Base-by-base conservation (phyloP, 140 eudicot genomes). In the Stevia rebaudiana region DNA sequence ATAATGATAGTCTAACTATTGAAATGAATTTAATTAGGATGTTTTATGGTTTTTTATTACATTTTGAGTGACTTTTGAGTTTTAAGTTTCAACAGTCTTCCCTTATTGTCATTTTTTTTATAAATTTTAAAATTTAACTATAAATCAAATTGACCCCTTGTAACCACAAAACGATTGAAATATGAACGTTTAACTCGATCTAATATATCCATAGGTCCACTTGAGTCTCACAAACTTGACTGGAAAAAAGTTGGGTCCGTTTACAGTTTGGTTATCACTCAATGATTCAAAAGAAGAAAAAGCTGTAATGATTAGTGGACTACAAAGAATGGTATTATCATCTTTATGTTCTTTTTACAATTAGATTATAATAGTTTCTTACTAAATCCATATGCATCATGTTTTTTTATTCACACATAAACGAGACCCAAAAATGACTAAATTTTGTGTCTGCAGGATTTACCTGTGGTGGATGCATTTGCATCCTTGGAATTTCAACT, bases 251-350 rank as follows among this genome's bases (percentile, higher is more conserved):
- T 74, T 92, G 37, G 98, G 98, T n/a, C 98, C 98, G 16, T 91
- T 92, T 68, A 84, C 83, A 75, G 88, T 88, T 25, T 83, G 84
- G 86, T 51, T 87, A 66, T 83, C 88, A 5, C 75, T 81, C 39
- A 74, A 54, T 73, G 98, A 81, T 81, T 44, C 79, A 12, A 76
- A 53, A 22, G 94, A 86, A 42, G 96, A 92, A 79, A 88, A 78
- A 72, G 92, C 79, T 61, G 86, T 88, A 47, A 78, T 83, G 96
- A 81, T 92, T 72, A 85, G 88, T 67, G 98, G 98, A 74, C 87
- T 92, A 12, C 98, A 85, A 71, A 85, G 71, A 41, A 75, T 79
- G 87, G 98, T 91, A 56, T 22, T 21, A 35, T 61, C 52, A 12
- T 39, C 4, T 3, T 40, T 61, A 33, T 7, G 5, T 2, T 25